Evolutionary conservation across 2,329 filamentous ascomycete species (phyloP).

Genomic region (Talaromyces sp.): DNA sequence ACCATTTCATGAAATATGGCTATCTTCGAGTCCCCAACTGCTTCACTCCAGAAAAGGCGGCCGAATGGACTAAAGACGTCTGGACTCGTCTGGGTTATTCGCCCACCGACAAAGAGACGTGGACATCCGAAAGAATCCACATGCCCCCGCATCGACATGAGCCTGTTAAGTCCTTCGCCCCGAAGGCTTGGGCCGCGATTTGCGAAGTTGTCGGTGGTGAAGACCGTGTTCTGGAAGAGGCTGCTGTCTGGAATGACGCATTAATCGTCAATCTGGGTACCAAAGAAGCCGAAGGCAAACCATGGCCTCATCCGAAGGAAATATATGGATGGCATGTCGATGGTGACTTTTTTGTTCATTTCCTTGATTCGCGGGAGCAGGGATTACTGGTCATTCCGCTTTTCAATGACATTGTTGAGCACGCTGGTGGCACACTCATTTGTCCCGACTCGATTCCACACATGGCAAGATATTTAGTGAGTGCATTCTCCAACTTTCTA

Average conservation of each 20-base stretch:
- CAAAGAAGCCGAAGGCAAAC: conserved; percentile 48
- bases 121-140: conserved; percentile 60
- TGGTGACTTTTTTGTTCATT: conserved; percentile 71
- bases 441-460: conserved; percentile 58
- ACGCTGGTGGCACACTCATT: conserved; percentile 64
- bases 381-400: conserved; percentile 65
- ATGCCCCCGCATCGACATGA: conserved; percentile 62
- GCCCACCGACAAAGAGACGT: conserved; percentile 62
- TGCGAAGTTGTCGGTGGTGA: conserved; percentile 65
- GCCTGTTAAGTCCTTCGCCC: conserved; percentile 56
- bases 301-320: conserved; percentile 49
- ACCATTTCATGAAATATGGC: conserved; percentile 56
- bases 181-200: conserved; percentile 64
- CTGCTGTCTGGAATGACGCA: conserved; percentile 61
- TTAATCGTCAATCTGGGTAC: conserved; percentile 69
- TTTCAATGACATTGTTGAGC: conserved; percentile 60
- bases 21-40: conserved; percentile 54
- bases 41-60: conserved; percentile 50
- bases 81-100: conserved; percentile 67
- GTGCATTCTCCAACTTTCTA: not conserved
- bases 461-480: conserved; percentile 55
- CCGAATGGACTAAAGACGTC: conserved; percentile 48
- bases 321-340: conserved; percentile 65
- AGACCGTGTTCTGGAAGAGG: conserved; percentile 49
- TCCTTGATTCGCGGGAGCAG: conserved; percentile 68